phyloP scores from a whole-genome alignment of 495 filamentous ascomycete genomes.

The Aspergillus heteromorphus region DNA sequence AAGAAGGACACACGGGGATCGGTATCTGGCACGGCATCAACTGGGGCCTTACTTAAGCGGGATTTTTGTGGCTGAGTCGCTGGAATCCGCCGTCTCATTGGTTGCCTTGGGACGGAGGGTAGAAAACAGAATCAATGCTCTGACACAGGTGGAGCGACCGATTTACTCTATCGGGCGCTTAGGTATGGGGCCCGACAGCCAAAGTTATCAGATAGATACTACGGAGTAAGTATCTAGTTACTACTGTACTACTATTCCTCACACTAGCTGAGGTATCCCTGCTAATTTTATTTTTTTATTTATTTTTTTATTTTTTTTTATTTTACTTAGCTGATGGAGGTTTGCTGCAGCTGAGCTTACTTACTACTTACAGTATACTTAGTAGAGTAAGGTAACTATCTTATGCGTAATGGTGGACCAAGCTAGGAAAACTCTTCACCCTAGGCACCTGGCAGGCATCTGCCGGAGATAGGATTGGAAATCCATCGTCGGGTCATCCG shows the following conservation, averaged over 20 bases:
- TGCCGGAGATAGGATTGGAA: too few relatives aligned
- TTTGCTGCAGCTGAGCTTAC: too few relatives aligned
- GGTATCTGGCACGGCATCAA: neutral
- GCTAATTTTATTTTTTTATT: too few relatives aligned
- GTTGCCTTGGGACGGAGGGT: neutral
- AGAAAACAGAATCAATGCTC: neutral
- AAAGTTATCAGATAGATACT: neutral
- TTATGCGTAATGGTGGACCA: too few relatives aligned
- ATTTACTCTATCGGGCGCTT: neutral
- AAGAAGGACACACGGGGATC: slow-evolving; percentile 14
- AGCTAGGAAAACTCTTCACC: too few relatives aligned
- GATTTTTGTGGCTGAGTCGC: neutral
- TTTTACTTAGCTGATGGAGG: too few relatives aligned
- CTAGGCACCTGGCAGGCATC: too few relatives aligned
- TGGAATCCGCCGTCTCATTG: neutral
- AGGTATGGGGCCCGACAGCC: neutral
- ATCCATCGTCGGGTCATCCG: too few relatives aligned
- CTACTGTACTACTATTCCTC: neutral
- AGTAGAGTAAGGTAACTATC: too few relatives aligned
- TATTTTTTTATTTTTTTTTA: too few relatives aligned
- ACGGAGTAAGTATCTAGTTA: neutral
- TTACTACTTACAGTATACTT: too few relatives aligned
- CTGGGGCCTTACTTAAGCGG: neutral
- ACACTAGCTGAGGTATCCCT: neutral
- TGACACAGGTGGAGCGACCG: neutral